phyloP scores from a whole-genome alignment of 345 rosid species.

The Laguncularia racemosa region DNA sequence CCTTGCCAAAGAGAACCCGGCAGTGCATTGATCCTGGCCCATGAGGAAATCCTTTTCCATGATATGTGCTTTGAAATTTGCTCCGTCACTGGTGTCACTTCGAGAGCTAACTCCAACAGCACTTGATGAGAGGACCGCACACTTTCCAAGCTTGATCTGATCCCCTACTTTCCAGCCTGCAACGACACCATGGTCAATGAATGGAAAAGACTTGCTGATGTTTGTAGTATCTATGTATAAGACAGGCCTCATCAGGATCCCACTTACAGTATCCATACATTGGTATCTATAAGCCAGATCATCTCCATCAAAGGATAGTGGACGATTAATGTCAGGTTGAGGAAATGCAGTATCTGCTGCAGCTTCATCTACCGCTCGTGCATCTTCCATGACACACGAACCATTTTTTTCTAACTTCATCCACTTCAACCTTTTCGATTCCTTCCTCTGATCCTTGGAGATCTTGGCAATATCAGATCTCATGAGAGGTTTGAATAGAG shows the following conservation, averaged over 20 bases:
- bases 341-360: slow-evolving; percentile 19
- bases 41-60: no score
- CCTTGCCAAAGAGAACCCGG: no score
- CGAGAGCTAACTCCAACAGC: no score
- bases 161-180: no score
- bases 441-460: slow-evolving; percentile 35
- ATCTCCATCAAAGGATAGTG: slow-evolving; percentile 22
- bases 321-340: slow-evolving; percentile 29
- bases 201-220: no score
- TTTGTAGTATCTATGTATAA: slow-evolving; percentile 1
- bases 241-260: slow-evolving; percentile 29
- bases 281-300: slow-evolving; percentile 29
- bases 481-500: slow-evolving; percentile 38
- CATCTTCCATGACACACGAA: neutral
- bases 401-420: slow-evolving; percentile 9
- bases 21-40: no score
- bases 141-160: no score
- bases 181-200: no score
- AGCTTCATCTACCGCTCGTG: slow-evolving; percentile 20
- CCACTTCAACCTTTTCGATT: slow-evolving; percentile 34
- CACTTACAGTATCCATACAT: slow-evolving; percentile 19
- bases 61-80: no score
- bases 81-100: no score
- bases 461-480: slow-evolving; percentile 29
- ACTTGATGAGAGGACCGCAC: no score